Evolutionary conservation across 306 rosid species (phyloP).

Genomic region (Senna siamea): DNA sequence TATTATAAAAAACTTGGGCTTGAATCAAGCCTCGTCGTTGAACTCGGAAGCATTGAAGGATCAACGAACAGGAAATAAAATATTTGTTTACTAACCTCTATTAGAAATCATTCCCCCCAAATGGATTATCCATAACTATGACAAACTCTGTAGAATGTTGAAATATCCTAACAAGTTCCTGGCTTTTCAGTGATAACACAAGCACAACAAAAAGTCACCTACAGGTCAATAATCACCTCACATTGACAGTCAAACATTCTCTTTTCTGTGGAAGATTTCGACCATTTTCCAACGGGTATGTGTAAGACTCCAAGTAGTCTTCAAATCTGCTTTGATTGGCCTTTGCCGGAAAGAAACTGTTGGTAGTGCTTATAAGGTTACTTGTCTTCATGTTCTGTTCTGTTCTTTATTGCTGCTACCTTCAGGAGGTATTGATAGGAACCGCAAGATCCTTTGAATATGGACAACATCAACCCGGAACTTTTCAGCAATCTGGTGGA

Average conservation of each 20-base stretch:
- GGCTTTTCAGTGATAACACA: neutral
- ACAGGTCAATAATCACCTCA: conserved; percentile 9
- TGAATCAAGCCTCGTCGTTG: neutral
- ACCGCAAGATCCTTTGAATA: conserved; percentile 67
- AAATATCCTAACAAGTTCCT: conserved; percentile 15
- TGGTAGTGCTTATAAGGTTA: conserved; percentile 23
- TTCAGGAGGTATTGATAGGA: conserved; percentile 77
- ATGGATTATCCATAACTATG: conserved; percentile 13
- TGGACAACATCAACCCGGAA: conserved; percentile 56
- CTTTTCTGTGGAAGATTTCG: conserved; percentile 11
- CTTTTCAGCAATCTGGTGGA: conserved; percentile 66
- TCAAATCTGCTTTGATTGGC: conserved; percentile 30
- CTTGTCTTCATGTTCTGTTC: conserved; percentile 34
- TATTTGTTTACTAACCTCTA: conserved; percentile 28
- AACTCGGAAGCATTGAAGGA: neutral
- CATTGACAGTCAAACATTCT: neutral
- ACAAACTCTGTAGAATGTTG: conserved; percentile 28
- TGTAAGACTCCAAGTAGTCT: conserved; percentile 23
- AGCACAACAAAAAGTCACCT: conserved; percentile 23
- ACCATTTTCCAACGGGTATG: conserved; percentile 20
- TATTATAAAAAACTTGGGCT: neutral
- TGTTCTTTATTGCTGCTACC: conserved; percentile 46
- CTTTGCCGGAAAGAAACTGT: conserved; percentile 37
- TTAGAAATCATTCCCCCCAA: conserved; percentile 11
- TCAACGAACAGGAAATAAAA: conserved; percentile 18